Evolutionary conservation across 768 basidiomycete genomes (phyloP).

Genomic region (Termitomyces eurrhizus): DNA sequence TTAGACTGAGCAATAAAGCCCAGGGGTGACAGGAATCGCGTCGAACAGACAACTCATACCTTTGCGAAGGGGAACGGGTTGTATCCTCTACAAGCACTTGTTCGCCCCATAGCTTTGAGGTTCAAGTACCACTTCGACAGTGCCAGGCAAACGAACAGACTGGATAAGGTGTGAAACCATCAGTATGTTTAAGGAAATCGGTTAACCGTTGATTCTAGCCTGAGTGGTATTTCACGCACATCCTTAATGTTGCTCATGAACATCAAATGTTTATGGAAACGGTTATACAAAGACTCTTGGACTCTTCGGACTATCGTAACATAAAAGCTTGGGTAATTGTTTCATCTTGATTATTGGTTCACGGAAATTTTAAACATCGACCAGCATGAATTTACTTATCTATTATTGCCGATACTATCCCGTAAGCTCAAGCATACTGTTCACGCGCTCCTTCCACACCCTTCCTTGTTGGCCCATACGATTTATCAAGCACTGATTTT

Average conservation of each 20-base stretch:
- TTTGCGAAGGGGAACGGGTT: conserved; percentile 50
- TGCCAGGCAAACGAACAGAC: conserved; percentile 77
- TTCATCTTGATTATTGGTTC: conserved; percentile 2
- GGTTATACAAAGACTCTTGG: conserved; percentile 67
- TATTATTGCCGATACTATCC: conserved; percentile 74
- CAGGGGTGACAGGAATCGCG: conserved; percentile 52
- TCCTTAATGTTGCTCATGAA: conserved; percentile 83
- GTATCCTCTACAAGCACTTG: conserved; percentile 81
- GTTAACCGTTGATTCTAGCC: conserved; percentile 47
- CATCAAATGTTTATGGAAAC: conserved; percentile 78
- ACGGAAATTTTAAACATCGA: neutral
- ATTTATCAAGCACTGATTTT: conserved; percentile 91
- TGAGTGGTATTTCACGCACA: conserved; percentile 95
- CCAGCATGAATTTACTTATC: conserved; percentile 79
- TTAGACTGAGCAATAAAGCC: neutral
- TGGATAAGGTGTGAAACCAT: conserved; percentile 73
- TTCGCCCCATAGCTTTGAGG: conserved; percentile 77
- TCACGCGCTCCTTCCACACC: conserved; percentile 68
- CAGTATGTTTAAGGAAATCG: neutral
- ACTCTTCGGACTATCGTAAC: conserved; percentile 53
- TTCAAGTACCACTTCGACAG: conserved; percentile 97
- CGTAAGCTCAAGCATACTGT: conserved; percentile 74
- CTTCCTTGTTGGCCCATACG: conserved; percentile 90
- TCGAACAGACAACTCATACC: conserved; percentile 1
- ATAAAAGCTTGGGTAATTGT: conserved; percentile 73